Base-by-base conservation (phyloP, 2,329 filamentous ascomycete species). In the Stemphylium vesicarium region DNA sequence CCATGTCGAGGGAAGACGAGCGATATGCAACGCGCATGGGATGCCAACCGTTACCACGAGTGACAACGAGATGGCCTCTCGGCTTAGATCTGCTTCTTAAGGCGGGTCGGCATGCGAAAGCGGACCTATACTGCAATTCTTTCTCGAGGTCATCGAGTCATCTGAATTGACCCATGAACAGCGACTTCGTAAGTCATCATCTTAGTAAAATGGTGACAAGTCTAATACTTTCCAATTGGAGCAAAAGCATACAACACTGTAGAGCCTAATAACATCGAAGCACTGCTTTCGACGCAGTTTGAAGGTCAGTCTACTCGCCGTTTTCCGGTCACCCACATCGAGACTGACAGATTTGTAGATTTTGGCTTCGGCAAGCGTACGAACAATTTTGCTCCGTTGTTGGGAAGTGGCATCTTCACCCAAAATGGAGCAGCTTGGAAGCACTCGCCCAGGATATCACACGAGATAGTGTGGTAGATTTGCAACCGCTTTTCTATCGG, bases 401-500 rank as follows among this genome's bases (percentile, higher is more conserved):
- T 66, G 16, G 58, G 65, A 8, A 42, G 50, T 22, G 40, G 48
- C 5, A 43, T 50, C 22, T 67, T 69, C 45, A 63, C 65, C 3
- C 56, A 63, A 47, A 65, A 69, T 12, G 65, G 65, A 15, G 15
- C 11, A 15, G 43, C 16, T 4, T 74, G 71, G 70, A 61, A 68
- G 33, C 65, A 69, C 39, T 45, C 32, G 16, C 26, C 31, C n/a
- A 26, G 32, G 13, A 8, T 16, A 29, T 45, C 31, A 20, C 6
- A 24, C 18, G 26, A 9, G 32, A 36, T 16, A 18, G 20, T 12
- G 20, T 45, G 0, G 62, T 63, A 4, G 73, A 78, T 50, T 50
- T 79, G 0, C 68, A 76, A 43, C 71, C 73, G 0, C 59, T 77
- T 0, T 78, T 79, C 50, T 75, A 75, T 53, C 60, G 67, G 11